Percentiles rank a stretch among this genome's conserved stretches.
Conservation (phyloP, 352 stramenopile genomes). For the Phytophthora sp. region DNA sequence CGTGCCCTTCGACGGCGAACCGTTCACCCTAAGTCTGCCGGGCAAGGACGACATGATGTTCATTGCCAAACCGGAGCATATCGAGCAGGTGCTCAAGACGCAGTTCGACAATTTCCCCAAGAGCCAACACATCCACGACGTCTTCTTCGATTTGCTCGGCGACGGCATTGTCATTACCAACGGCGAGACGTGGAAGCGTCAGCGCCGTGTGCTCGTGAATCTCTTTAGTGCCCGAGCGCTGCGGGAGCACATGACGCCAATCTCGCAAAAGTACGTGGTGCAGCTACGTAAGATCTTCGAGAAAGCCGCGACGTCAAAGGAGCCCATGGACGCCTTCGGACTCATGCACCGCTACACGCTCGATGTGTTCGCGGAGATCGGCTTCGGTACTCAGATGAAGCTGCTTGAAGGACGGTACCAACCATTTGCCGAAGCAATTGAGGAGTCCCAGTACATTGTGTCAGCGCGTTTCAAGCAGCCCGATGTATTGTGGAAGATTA, state of each 20-base stretch:
- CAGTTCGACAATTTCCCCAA: constrained; percentile 73
- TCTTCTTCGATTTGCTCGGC: constrained; percentile 58
- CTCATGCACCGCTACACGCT: constrained; percentile 48
- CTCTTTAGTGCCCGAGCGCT: constrained; percentile 45
- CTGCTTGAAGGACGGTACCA: constrained; percentile 39
- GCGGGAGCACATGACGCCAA: constrained; percentile 43
- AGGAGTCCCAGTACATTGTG: constrained; percentile 40
- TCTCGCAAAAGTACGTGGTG: constrained; percentile 40
- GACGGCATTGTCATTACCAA: constrained; percentile 65
- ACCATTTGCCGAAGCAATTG: constrained; percentile 40
- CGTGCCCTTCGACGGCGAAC: constrained; percentile 39
- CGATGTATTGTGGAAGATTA: constrained; percentile 51
- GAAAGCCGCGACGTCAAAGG: constrained; percentile 21
- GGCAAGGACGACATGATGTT: constrained; percentile 48
- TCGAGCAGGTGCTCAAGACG: constrained; percentile 45
- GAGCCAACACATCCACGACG: constrained; percentile 47
- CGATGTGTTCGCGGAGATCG: constrained; percentile 51
- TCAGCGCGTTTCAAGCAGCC: constrained; percentile 52
- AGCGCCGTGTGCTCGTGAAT: constrained; percentile 45
- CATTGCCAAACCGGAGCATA: constrained; percentile 36
- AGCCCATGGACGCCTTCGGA: constrained; percentile 35
- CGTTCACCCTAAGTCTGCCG: constrained; percentile 41
- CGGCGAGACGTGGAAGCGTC: constrained; percentile 53
- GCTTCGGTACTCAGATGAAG: constrained; percentile 44
- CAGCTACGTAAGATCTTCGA: constrained; percentile 38